phyloP scores from a whole-genome alignment of 2,329 filamentous ascomycete genomes.

The Paraphaeosphaeria minitans region DNA sequence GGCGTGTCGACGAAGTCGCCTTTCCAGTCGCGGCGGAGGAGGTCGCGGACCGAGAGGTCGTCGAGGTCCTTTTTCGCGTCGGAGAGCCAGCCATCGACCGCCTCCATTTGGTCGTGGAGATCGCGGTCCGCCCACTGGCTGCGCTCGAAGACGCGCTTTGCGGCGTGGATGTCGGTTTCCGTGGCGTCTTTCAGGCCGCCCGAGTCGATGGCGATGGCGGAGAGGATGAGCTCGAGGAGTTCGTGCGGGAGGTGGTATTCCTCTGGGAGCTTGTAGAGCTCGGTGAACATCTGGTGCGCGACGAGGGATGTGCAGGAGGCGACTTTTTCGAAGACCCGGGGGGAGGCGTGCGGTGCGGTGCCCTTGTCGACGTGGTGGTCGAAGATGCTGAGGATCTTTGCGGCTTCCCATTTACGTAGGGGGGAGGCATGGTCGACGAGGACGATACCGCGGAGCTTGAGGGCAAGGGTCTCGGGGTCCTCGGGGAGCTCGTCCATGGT shows the following conservation, averaged over 20 bases:
- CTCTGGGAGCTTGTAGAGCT: constrained; percentile 49
- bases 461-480: constrained; percentile 51
- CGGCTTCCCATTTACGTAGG: constrained; percentile 51
- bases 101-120: constrained; percentile 50
- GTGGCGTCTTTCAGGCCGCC: constrained; percentile 49
- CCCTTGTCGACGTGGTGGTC: constrained; percentile 55
- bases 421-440: constrained; percentile 53
- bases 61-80: constrained; percentile 52
- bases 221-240: constrained; percentile 55
- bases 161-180: constrained; percentile 46
- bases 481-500: constrained; percentile 56
- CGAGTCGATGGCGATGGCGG: constrained; percentile 55
- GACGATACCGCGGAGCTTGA: constrained; percentile 52
- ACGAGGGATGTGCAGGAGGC: constrained; percentile 55
- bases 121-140: constrained; percentile 50
- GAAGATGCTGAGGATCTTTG: constrained; percentile 53
- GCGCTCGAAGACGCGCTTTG: constrained; percentile 48
- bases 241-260: constrained; percentile 57
- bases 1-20: constrained; percentile 55
- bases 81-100: constrained; percentile 48
- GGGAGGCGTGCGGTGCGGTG: constrained; percentile 49
- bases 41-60: constrained; percentile 50
- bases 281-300: constrained; percentile 54
- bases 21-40: constrained; percentile 56
- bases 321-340: constrained; percentile 52